Conservation (phyloP, 306 rosid species). For the Cicer chorassanicum region DNA sequence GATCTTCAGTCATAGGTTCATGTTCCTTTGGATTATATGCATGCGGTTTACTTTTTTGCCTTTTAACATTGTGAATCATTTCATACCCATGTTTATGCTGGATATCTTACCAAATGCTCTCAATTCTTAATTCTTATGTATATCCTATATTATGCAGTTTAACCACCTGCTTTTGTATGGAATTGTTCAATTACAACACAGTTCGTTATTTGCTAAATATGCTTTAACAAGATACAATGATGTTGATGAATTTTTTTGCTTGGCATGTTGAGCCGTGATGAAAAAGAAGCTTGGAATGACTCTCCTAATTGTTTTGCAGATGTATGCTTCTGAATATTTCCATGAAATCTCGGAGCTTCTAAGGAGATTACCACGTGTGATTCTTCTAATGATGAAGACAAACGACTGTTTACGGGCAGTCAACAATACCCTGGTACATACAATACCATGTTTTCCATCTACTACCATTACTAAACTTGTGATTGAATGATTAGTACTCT, state of each 20-base stretch:
- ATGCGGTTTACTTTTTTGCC: constrained; percentile 36
- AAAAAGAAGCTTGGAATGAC: constrained; percentile 41
- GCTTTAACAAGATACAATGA: constrained; percentile 24
- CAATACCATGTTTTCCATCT: constrained; percentile 38
- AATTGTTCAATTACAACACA: constrained; percentile 20
- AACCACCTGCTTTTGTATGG: constrained; percentile 26
- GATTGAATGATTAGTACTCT: constrained; percentile 32
- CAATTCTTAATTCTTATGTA: constrained; percentile 34
- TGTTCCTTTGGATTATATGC: constrained; percentile 36
- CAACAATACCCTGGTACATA: constrained; percentile 77
- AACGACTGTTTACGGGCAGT: constrained; percentile 96
- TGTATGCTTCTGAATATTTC: constrained; percentile 94
- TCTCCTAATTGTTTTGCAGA: constrained; percentile 57
- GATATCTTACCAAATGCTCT: constrained; percentile 29
- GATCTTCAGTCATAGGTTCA: constrained; percentile 24
- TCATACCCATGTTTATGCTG: constrained; percentile 27
- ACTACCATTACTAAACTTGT: constrained; percentile 34
- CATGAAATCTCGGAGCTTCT: constrained; percentile 91
- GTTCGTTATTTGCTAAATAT: constrained; percentile 31
- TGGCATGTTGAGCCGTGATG: constrained; percentile 20
- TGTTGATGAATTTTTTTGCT: constrained; percentile 33
- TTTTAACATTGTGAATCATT: constrained; percentile 31
- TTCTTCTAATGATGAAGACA: constrained; percentile 95
- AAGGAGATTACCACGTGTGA: constrained; percentile 88
- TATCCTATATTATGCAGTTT: constrained; percentile 28